Evolutionary conservation across 305 asterid species (phyloP), one percentile per base, ranked within the genome.

Genomic region (Fraxinus velutina): DNA sequence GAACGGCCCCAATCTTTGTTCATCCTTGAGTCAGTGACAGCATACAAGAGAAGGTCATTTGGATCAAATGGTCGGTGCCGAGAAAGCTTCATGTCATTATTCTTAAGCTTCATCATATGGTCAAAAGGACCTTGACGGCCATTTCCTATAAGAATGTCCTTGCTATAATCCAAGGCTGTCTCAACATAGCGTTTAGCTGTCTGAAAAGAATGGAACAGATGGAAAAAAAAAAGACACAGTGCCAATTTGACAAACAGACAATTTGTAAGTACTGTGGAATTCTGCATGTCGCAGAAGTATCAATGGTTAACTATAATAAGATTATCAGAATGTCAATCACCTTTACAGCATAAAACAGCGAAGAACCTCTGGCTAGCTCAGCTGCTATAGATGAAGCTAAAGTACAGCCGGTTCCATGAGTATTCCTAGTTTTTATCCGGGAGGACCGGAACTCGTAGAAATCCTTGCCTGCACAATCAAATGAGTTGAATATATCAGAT

Each of bases 401-500:
- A 34, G 95, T 95, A 83, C 98, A 95, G 80, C 99, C 99, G 85
- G 99, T 95, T 89, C 98, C 99, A 88, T 95, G 99, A 64, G 97
- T 88, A 84, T 95, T 95, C 22, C 76, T 68, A 73, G 98, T 91
- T 73, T 83, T 81, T 83, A 95, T 86, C 85, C 98, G 93, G 72
- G 92, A 21, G 15, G 95, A 89, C 36, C 89, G 89, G 75, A 93
- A 91, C 88, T 94, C 99, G 72, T 86, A 85, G 84, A 92, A 94
- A 44, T 92, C 92, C 83, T 89, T 88, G 50, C 99, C 99, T 93
- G 83, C 82, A 86, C 77, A n/a, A 85, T 82, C 72, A 86, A 66
- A 86, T 76, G 70, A 86, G 76, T 80, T 33, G 30, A 55, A 76
- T 75, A 62, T 36, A 78, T 72, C 50, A 78, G 75, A 72, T 22